Evolutionary conservation across 139 green algal genomes (phyloP), one percentile per base, ranked within the genome.

Genomic region (Picochlorum costavermella): DNA sequence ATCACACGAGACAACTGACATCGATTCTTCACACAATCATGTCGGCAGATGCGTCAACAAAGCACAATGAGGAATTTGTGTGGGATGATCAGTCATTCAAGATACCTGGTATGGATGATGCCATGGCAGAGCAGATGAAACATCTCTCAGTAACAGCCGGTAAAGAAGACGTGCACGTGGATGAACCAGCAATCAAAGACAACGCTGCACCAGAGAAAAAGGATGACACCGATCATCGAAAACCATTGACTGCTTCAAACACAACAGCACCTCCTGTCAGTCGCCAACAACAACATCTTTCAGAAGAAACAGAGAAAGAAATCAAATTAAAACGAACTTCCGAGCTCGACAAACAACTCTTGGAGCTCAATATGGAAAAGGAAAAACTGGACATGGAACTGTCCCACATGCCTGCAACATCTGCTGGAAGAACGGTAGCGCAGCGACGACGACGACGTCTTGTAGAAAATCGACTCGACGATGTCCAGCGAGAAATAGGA

Each of bases 331-430:
- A 53, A 25, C 17, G 12, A 53, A 53, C 46, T 28, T 11, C 46
- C 9, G 46, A 53, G 20, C 46, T 53, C 16, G 46, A 53, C 16
- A 53, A 53, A 53, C 17, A 53, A 14, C 46, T 53, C n/a, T 53
- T 53, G 46, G 17, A 53, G 46, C n/a, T 53, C 17, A 53, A 53
- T 26, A 23, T 53, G 16, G 46, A 53, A 23, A 53, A 53, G n/a
- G 46, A 53, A 23, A 53, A 53, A 11, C 46, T 53, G 16, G 46
- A 53, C n/a, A 53, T 53, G 17, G 46, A 53, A 23, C 20, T 53
- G 46, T 53, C 46, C 9, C 46, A 23, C 16, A 53, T 53, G 46
- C 46, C 46, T 20, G 16, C n/a, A 0, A 53, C 16, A 28, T 53
- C 46, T 6, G 46, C 46, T 23, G 46, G 46, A 2, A 53, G n/a